A percentile compares a stretch with the other conserved stretches of the same genome.
phyloP scores from a whole-genome alignment of 768 basidiomycete species.

The Leccinum boreale region DNA sequence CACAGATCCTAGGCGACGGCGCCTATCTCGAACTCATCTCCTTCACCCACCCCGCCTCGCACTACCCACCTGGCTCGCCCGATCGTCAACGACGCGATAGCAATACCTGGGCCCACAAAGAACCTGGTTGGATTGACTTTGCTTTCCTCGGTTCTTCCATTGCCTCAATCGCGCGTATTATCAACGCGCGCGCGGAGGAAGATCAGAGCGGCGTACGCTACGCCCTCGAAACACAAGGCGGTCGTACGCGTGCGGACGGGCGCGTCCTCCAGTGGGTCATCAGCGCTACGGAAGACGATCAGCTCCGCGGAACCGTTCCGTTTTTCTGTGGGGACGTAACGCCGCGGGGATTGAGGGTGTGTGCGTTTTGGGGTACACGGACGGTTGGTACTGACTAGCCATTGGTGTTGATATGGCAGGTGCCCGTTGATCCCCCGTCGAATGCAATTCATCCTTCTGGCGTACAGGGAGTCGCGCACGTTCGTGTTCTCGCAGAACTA shows the following conservation, averaged over 20 bases:
- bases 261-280: conserved; percentile 57
- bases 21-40: conserved; percentile 68
- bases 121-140: conserved; percentile 66
- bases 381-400: neutral
- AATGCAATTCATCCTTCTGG: conserved; percentile 50
- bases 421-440: conserved; percentile 44
- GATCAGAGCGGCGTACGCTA: conserved; percentile 44
- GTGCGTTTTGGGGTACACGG: neutral
- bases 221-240: conserved; percentile 44
- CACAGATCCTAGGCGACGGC: conserved; percentile 39
- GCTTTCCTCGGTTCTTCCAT: conserved; percentile 56
- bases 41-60: conserved; percentile 53
- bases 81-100: conserved; percentile 40
- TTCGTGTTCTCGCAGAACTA: conserved; percentile 40
- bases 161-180: conserved; percentile 43
- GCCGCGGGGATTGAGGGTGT: conserved; percentile 53
- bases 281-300: conserved; percentile 33
- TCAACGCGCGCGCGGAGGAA: conserved; percentile 48
- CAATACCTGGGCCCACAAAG: conserved; percentile 52
- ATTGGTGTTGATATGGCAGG: conserved; percentile 31
- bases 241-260: conserved; percentile 56
- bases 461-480: conserved; percentile 46
- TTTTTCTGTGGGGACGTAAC: conserved; percentile 79
- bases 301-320: conserved; percentile 41
- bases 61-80: conserved; percentile 52